Percentiles rank a stretch among this genome's conserved stretches.
Conservation (phyloP, 2,329 filamentous ascomycete genomes). For the Cytospora chrysosperma region DNA sequence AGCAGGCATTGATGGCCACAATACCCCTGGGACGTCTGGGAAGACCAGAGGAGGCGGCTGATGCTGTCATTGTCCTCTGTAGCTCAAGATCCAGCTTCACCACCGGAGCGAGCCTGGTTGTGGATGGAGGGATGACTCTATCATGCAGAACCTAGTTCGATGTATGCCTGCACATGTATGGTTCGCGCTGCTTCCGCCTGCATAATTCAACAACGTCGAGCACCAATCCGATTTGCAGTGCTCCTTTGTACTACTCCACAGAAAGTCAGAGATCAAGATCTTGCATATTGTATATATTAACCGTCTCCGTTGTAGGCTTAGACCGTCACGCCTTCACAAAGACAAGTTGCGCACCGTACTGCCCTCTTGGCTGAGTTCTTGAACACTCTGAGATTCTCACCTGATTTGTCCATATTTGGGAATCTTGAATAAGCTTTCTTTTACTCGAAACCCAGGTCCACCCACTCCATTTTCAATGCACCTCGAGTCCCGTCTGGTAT, state of each 20-base stretch:
- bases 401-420: too few relatives aligned
- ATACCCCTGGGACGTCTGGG: slow-evolving; percentile 14
- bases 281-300: too few relatives aligned
- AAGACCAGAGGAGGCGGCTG: slow-evolving; percentile 15
- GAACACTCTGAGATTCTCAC: too few relatives aligned
- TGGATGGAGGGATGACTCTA: slow-evolving; percentile 16
- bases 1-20: slow-evolving; percentile 8
- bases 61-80: slow-evolving; percentile 14
- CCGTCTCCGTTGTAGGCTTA: background rate
- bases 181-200: background rate
- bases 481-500: too few relatives aligned
- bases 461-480: too few relatives aligned
- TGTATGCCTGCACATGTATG: too few relatives aligned
- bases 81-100: slow-evolving; percentile 11
- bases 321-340: background rate
- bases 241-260: background rate
- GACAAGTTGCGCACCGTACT: background rate
- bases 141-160: slow-evolving; percentile 5
- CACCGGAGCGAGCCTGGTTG: background rate
- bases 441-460: too few relatives aligned
- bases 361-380: background rate
- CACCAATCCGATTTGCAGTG: background rate
- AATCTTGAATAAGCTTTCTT: too few relatives aligned
- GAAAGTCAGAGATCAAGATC: background rate
- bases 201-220: background rate